Base-by-base conservation (phyloP, 2,329 filamentous ascomycete species). In the Stachybotrys chartarum region DNA sequence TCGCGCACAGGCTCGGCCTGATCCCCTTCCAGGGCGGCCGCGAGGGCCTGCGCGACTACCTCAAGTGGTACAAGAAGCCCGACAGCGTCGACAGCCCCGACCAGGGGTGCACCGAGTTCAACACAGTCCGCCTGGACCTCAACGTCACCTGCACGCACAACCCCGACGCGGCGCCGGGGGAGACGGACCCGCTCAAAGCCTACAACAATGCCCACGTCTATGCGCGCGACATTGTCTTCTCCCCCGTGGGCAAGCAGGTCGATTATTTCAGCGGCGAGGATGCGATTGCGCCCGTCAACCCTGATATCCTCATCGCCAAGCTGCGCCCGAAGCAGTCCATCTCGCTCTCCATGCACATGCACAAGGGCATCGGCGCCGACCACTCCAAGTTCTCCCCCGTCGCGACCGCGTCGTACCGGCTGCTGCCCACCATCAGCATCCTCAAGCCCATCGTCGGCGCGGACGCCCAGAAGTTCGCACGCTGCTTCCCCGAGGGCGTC, bases 351-450 rank as follows among this genome's bases (percentile, higher is more conserved):
- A 88, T 96, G 82, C 92, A 97, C 77, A 94, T 93, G 75, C 86
- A 96, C 75, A 96, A 97, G 76, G 94, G 95, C 58, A 85, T 95
- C 62, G 94, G 94, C 51, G 85, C 87, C 60, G 94, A 99, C 72
- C 94, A 99, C 72, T 88, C 94, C 64, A 99, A 99, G 74, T 99
- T 94, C 77, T 96, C 91, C 0, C 94, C 94, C 50, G 94, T 97
- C 42, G 92, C 93, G 3, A 97, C 94, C 1, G 94, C 94, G 3
- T 90, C 88, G 30, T 99, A 99, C 76, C 85, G 94, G 52, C 81
- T 99, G 18, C 76, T 99, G 67, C 94, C 94, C 7, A 86, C 86
- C 61, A 97, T 99, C 71, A 81, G 82, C 60, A 97, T 99, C 67
- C 77, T 81, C 49, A 77, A 81, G 63, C 94, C 94, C 18, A 97